These are phyloP conservation scores for Dendrostoma leiphaemia DNA, from an alignment of 2,329 filamentous ascomycete species.

Conservation along the genomic window DNA sequence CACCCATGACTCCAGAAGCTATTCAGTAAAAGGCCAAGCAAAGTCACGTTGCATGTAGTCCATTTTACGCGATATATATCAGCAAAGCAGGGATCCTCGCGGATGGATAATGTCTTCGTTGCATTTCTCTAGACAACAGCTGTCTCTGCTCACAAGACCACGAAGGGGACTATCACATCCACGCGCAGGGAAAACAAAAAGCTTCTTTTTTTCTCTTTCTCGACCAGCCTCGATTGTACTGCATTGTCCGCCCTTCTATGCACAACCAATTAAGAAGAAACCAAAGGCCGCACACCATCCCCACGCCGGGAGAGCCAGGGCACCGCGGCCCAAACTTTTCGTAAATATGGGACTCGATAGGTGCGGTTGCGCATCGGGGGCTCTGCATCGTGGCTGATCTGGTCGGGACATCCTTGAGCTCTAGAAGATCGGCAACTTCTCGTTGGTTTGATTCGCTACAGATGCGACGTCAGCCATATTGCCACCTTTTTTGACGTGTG, in stretches of 20 bases:
- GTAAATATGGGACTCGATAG: conserved; percentile 54
- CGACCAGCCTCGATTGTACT: conserved; percentile 53
- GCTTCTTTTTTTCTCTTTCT: conserved; percentile 42
- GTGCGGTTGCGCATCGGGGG: conserved; percentile 46
- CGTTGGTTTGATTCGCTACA: conserved; percentile 21
- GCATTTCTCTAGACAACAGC: conserved; percentile 26
- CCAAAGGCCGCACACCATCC: conserved; percentile 47
- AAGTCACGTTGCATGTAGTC: background rate
- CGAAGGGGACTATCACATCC: conserved; percentile 26
- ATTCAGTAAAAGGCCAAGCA: no score
- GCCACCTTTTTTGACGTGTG: background rate
- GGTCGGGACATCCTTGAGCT: conserved; percentile 41
- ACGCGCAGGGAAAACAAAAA: conserved; percentile 37
- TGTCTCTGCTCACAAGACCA: conserved; percentile 22
- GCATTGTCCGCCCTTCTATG: conserved; percentile 42
- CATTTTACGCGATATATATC: no score
- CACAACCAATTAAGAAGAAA: conserved; percentile 46
- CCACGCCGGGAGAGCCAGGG: conserved; percentile 43
- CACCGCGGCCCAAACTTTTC: conserved; percentile 56
- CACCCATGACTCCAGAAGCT: no score
- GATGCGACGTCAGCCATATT: background rate
- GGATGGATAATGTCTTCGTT: conserved; percentile 20
- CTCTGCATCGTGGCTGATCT: conserved; percentile 43
- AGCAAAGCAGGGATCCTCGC: background rate
- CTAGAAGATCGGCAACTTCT: conserved; percentile 27